phyloP scores from a whole-genome alignment of 768 basidiomycete species.

The Tylopilus sp. region DNA sequence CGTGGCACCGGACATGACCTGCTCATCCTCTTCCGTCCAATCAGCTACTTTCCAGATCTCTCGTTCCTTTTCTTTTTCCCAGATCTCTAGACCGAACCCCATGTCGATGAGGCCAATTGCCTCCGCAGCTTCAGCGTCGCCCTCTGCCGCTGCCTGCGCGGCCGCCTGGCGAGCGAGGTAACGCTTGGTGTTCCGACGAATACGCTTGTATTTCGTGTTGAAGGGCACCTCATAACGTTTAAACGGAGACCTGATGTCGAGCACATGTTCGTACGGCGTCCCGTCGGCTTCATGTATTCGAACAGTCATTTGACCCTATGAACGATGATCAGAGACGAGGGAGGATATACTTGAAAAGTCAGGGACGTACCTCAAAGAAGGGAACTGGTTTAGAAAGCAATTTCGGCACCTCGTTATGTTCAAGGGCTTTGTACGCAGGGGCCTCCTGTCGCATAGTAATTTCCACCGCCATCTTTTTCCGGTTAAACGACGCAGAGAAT shows the following conservation, averaged over 20 bases:
- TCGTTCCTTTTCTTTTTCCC: constrained; percentile 93
- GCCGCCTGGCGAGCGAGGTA: constrained; percentile 91
- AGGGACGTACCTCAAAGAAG: constrained; percentile 73
- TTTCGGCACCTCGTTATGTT: constrained; percentile 66
- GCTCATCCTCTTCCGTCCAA: constrained; percentile 97
- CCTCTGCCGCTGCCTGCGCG: constrained; percentile 89
- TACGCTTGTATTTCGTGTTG: constrained; percentile 97
- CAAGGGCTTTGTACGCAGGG: constrained; percentile 65
- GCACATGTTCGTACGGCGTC: constrained; percentile 96
- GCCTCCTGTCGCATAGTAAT: constrained; percentile 89
- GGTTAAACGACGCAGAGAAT: constrained; percentile 88
- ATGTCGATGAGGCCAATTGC: constrained; percentile 93
- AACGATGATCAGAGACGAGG: constrained; percentile 6
- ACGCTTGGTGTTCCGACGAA: constrained; percentile 94
- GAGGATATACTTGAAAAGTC: not conserved
- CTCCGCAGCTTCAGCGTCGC: constrained; percentile 88
- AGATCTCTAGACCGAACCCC: constrained; percentile 89
- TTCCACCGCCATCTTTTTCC: constrained; percentile 98
- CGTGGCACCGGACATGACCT: constrained; percentile 89
- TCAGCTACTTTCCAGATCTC: constrained; percentile 96
- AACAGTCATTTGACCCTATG: constrained; percentile 93
- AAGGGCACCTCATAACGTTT: constrained; percentile 98
- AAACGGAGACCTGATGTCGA: constrained; percentile 82
- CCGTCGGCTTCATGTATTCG: constrained; percentile 99
- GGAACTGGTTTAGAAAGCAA: constrained; percentile 76